These are phyloP conservation scores for Melanogaster broomeanus DNA, from an alignment of 768 basidiomycete species.

Conservation along the genomic window DNA sequence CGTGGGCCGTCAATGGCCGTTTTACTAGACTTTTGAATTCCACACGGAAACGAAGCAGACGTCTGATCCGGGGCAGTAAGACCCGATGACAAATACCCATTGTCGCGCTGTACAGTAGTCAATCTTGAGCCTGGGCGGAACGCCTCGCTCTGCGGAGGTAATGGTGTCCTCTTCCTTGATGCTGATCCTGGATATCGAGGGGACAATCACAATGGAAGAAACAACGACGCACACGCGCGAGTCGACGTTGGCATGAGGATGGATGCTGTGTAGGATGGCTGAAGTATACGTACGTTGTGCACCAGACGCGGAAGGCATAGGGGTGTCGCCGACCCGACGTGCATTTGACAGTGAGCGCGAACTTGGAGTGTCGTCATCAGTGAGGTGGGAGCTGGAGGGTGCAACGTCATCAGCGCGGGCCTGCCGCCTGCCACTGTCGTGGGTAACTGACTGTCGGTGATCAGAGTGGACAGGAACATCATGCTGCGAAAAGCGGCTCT, in stretches of 20 bases:
- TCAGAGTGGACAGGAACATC: slow-evolving; percentile 12
- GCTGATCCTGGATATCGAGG: slow-evolving; percentile 27
- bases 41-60: slow-evolving; percentile 1
- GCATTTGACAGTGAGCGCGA: slow-evolving; percentile 17
- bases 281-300: slow-evolving; percentile 40
- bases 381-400: slow-evolving; percentile 9
- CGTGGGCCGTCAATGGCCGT: slow-evolving; percentile 3
- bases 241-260: slow-evolving; percentile 30
- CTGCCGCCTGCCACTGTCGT: slow-evolving; percentile 18
- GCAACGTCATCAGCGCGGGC: slow-evolving; percentile 18
- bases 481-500: slow-evolving; percentile 25
- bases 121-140: slow-evolving; percentile 27
- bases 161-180: slow-evolving; percentile 37
- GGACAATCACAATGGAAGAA: slow-evolving; percentile 18
- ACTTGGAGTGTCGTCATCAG: slow-evolving; percentile 19
- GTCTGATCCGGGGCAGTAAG: slow-evolving; percentile 2
- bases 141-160: slow-evolving; percentile 36
- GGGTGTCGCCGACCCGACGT: slow-evolving; percentile 19
- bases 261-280: slow-evolving; percentile 28
- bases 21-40: slow-evolving; percentile 6
- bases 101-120: slow-evolving; percentile 9
- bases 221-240: slow-evolving; percentile 19
- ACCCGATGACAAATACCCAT: slow-evolving; percentile 6
- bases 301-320: slow-evolving; percentile 25
- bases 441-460: slow-evolving; percentile 13